Base-by-base conservation (phyloP, 2,329 filamentous ascomycete genomes). In the Aspergillus cejpii region DNA sequence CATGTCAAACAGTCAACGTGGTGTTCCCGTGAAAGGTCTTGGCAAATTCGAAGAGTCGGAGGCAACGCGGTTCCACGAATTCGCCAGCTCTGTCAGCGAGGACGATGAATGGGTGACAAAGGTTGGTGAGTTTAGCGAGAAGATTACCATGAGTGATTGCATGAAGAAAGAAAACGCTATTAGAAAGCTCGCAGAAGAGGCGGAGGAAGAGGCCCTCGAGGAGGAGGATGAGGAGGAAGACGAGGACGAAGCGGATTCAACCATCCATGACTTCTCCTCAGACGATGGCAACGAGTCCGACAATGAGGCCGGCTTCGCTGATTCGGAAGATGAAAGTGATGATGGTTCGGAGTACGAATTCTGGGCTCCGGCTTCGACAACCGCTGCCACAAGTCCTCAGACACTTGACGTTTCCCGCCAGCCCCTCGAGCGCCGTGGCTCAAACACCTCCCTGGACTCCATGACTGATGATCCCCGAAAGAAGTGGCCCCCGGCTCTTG, bases 21-120 rank as follows among this genome's bases (percentile, higher is more conserved):
- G 58, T 38, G 53, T 68, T 19, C 63, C 60, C 4, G 63, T 60
- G 6, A 61, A 59, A 41, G 66, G 67, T 11, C 47, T 69, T 15
- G 65, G 65, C 23, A 63, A 65, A 40, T 69, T 69, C 29, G 62
- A 70, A 45, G 62, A 64, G 33, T 70, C 67, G 3, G 69, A 71
- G 51, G 67, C 65, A 2, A 70, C 66, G 27, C 62, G 68, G 39
- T 97, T 96, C 62, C 87, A 96, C 63, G 91, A 95, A 59, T 97
- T 97, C 64, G 91, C 87, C 34, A 89, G 85, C 62, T 89, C 87
- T 39, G 77, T 82, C 46, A 76, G 84, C 31, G 81, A 87, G 47
- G 85, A 92, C 50, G 90, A 96, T 46, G 90, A 95, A 57, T 98
- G 92, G 92, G 87, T 94, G 23, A 81, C 84, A 44, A 84, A 87